Conservation (phyloP, 345 rosid genomes). For the Theobroma cacao region DNA sequence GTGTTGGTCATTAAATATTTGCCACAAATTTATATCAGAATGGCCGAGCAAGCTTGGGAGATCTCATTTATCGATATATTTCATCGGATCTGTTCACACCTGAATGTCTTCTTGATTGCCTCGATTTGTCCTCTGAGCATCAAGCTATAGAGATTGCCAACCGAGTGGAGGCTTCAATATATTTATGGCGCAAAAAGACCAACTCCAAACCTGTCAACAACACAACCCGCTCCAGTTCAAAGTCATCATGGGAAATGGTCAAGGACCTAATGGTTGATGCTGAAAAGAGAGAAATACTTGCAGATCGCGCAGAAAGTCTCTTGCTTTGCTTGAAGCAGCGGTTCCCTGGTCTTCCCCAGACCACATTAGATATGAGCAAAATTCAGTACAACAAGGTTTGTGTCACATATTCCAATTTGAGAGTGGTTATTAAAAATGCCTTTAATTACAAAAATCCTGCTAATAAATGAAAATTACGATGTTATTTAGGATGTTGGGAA, state of each 20-base stretch:
- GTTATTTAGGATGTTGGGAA: slow-evolving; percentile 79
- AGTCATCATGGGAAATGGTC: slow-evolving; percentile 90
- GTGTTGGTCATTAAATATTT: not conserved
- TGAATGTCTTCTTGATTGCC: slow-evolving; percentile 84
- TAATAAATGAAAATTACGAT: not conserved
- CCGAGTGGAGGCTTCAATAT: slow-evolving; percentile 77
- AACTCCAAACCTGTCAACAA: slow-evolving; percentile 48
- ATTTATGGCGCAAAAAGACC: slow-evolving; percentile 64
- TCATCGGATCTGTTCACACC: slow-evolving; percentile 84
- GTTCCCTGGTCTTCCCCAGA: slow-evolving; percentile 93
- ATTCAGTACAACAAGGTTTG: slow-evolving; percentile 88
- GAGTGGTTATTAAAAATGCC: not conserved
- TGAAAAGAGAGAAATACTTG: slow-evolving; percentile 81
- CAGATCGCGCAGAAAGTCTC: slow-evolving; percentile 85
- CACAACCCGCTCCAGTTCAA: slow-evolving; percentile 43
- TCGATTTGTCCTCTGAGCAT: slow-evolving; percentile 90
- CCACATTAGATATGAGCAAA: slow-evolving; percentile 92
- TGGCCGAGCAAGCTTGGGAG: slow-evolving; percentile 85
- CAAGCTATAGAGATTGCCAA: slow-evolving; percentile 94
- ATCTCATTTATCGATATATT: slow-evolving; percentile 73
- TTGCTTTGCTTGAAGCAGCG: slow-evolving; percentile 82
- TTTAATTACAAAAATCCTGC: not conserved
- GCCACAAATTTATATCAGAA: slow-evolving; percentile 52
- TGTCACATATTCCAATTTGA: not conserved
- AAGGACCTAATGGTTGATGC: slow-evolving; percentile 87